A percentile compares a stretch with the other conserved stretches of the same genome.
Evolutionary conservation across 768 basidiomycete genomes (phyloP).

Genomic region (Boletus eberwhitei): DNA sequence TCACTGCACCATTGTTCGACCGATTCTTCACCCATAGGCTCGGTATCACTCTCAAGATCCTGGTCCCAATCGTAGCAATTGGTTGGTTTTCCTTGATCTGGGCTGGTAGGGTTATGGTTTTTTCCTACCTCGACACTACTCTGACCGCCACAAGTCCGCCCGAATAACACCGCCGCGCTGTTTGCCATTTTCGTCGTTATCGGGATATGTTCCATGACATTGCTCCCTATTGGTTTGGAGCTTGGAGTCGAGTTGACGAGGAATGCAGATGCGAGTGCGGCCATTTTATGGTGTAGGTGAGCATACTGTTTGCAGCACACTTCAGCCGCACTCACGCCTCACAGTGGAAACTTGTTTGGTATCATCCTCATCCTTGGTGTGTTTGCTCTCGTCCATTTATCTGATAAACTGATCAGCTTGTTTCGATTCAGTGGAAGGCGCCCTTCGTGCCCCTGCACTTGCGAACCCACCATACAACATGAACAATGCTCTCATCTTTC

Average conservation of each 20-base stretch:
- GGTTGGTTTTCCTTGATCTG: constrained; percentile 77
- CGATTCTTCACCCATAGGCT: constrained; percentile 77
- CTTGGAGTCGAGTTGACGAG: constrained; percentile 77
- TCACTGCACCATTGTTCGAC: constrained; percentile 75
- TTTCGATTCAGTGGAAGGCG: constrained; percentile 50
- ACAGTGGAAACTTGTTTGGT: constrained; percentile 63
- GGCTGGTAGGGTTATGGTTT: constrained; percentile 55
- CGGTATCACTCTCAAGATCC: constrained; percentile 52
- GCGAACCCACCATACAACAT: constrained; percentile 75
- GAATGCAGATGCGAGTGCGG: constrained; percentile 74
- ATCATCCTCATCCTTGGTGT: constrained; percentile 61
- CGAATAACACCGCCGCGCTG: constrained; percentile 55
- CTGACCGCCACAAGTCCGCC: constrained; percentile 46
- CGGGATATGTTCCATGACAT: constrained; percentile 59
- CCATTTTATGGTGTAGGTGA: constrained; percentile 72
- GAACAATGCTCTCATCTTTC: constrained; percentile 63
- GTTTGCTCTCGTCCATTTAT: constrained; percentile 19
- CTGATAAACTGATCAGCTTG: background rate
- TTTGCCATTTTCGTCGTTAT: constrained; percentile 68
- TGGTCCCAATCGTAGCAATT: constrained; percentile 58
- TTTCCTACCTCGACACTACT: background rate
- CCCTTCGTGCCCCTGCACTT: constrained; percentile 57
- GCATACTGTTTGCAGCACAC: constrained; percentile 21
- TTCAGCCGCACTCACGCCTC: background rate
- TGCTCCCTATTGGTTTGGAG: constrained; percentile 76